Evolutionary conservation across 2,329 filamentous ascomycete species (phyloP).

Genomic region (Stagonosporopsis tanaceti): DNA sequence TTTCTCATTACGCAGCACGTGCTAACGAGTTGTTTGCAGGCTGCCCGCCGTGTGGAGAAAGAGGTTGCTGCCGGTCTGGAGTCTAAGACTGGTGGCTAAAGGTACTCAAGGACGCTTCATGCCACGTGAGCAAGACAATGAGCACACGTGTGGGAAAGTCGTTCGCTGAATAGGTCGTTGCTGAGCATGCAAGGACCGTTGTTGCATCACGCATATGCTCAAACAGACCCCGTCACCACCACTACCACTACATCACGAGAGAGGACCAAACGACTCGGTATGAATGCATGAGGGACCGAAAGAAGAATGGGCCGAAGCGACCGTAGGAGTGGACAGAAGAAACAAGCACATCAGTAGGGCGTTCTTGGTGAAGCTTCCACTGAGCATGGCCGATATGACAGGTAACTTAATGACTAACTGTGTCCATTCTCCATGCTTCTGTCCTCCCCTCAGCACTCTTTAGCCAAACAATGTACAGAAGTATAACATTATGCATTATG

Average conservation of each 20-base stretch:
- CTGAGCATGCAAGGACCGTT: background rate
- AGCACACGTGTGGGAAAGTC: background rate
- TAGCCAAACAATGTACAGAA: background rate
- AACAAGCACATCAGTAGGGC: too few relatives aligned
- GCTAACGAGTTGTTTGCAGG: slow-evolving; percentile 1
- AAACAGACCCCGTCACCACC: background rate
- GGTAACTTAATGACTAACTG: too few relatives aligned
- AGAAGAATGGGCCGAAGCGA: too few relatives aligned
- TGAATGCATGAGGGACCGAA: too few relatives aligned
- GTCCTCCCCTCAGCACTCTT: background rate
- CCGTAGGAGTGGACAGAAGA: too few relatives aligned
- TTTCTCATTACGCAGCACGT: background rate
- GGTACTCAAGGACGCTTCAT: background rate
- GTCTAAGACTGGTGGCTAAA: background rate
- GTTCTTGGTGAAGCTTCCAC: too few relatives aligned
- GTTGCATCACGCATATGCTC: background rate
- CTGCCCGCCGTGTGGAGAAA: background rate
- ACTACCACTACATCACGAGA: background rate
- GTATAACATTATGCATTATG: slow-evolving; percentile 3
- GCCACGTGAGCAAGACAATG: background rate
- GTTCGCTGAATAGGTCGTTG: background rate
- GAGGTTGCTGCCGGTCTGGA: background rate
- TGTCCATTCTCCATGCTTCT: background rate
- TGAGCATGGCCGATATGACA: background rate
- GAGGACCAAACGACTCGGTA: too few relatives aligned